Evolutionary conservation across 129 eudicot genomes (phyloP), one percentile per base, ranked within the genome.

Genomic region (Scalesia atractyloides): DNA sequence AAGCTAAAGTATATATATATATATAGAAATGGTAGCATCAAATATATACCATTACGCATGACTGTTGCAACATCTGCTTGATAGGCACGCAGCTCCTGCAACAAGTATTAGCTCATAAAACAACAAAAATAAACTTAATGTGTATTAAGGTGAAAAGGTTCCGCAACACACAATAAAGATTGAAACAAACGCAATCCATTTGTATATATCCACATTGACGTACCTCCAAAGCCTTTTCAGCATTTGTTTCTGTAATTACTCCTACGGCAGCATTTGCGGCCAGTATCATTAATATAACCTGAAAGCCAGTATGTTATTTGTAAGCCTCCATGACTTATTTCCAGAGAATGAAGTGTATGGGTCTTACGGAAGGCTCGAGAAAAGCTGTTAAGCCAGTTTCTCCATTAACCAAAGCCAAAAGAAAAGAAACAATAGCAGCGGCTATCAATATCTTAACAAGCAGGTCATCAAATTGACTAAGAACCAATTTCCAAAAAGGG

Each of bases 221-320:
- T 71, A 93, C 98, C 92, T 89, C 98, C 51, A 93, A 83, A 68
- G 98, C 98, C 84, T 89, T 93, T 81, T 93, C 98, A 71, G 98
- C 98, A 84, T 93, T 93, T 62, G 98, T 93, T 86, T 93, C 98
- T 68, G 98, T 93, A 76, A 93, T 93, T 65, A 93, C 98, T 74
- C 98, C 98, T 30, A 93, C 98, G 44, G 98, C 96, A 66, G 98
- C 98, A 84, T 89, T 93, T 80, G 97, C 98, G 14, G 97, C 98
- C 86, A 93, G 79, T 93, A 93, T 93, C 97, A 89, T 85, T 26
- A 93, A 83, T 26, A 93, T 93, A 24, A 94, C 98, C 97, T 93
- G 88, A 14, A 67, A 54, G 47, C 12, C 61, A 78, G 56, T 15
- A 59, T 5, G 50, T 57, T 54, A 73, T 48, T 60, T 30, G 48